A percentile compares a stretch with the other conserved stretches of the same genome.
These are phyloP conservation scores for Alternaria postmessia DNA, from an alignment of 2,329 filamentous ascomycete species.

Conservation along the genomic window DNA sequence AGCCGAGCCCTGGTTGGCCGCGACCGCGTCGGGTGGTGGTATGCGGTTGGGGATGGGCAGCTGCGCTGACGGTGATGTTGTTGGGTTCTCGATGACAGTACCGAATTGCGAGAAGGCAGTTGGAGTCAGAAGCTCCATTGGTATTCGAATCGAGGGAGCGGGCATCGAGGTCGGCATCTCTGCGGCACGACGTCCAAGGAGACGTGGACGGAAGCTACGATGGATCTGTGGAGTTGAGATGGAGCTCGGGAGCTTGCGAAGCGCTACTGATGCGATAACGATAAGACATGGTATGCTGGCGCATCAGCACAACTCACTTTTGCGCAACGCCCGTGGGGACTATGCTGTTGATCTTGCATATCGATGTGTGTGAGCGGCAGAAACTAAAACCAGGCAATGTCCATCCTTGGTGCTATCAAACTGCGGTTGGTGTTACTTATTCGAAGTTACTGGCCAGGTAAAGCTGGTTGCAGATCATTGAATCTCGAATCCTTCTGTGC, in stretches of 20 bases:
- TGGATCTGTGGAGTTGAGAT: constrained; percentile 10
- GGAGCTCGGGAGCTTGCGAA: constrained; percentile 25
- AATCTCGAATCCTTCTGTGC: constrained; percentile 3
- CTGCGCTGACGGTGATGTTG: constrained; percentile 55
- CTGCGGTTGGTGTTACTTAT: not conserved
- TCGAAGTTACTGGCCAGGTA: not conserved
- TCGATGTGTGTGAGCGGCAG: no score
- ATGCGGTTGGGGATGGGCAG: constrained; percentile 59
- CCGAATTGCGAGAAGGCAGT: constrained; percentile 80
- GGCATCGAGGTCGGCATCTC: constrained; percentile 52
- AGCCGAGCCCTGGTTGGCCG: constrained; percentile 86
- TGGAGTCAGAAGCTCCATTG: constrained; percentile 71
- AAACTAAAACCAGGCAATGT: not conserved
- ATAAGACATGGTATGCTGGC: constrained; percentile 7
- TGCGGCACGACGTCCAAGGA: constrained; percentile 9
- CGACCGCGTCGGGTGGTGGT: constrained; percentile 58
- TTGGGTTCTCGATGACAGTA: constrained; percentile 79
- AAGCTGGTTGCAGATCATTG: constrained; percentile 14
- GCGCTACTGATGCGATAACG: constrained; percentile 21
- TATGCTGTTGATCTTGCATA: not conserved
- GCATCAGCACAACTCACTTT: no score
- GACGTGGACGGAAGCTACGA: constrained; percentile 6
- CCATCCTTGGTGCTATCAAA: not conserved
- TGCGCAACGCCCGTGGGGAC: not conserved
- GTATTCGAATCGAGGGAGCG: constrained; percentile 57